These are phyloP conservation scores for Colletotrichum lindemuthianum DNA, from an alignment of 2,329 filamentous ascomycete genomes.

Conservation along the genomic window DNA sequence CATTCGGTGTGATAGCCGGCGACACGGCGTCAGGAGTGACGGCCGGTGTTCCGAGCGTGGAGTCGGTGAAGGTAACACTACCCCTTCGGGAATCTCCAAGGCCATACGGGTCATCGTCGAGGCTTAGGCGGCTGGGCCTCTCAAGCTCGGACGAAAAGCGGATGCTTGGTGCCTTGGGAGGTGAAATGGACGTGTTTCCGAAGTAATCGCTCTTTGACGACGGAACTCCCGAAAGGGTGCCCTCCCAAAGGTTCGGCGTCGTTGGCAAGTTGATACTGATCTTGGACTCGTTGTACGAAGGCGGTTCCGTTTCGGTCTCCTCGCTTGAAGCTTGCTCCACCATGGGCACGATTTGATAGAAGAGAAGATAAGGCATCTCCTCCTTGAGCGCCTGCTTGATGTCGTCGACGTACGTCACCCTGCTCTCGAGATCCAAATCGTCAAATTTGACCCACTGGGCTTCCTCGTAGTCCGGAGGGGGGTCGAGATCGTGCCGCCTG, in stretches of 20 bases:
- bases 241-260: conserved; percentile 43
- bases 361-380: conserved; percentile 94
- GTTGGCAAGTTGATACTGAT: conserved; percentile 49
- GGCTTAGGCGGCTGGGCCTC: conserved; percentile 57
- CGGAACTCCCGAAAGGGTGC: conserved; percentile 39
- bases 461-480: conserved; percentile 73
- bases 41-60: conserved; percentile 50
- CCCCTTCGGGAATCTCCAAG: conserved; percentile 57
- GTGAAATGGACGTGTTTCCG: conserved; percentile 48
- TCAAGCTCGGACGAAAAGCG: conserved; percentile 67
- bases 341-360: conserved; percentile 94
- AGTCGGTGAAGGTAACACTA: conserved; percentile 62
- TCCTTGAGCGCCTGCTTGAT: conserved; percentile 78
- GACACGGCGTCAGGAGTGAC: conserved; percentile 50
- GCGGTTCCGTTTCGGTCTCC: conserved; percentile 60
- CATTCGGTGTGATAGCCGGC: conserved; percentile 54
- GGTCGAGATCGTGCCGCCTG: conserved; percentile 62
- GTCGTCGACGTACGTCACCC: conserved; percentile 82
- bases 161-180: conserved; percentile 57
- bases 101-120: conserved; percentile 51
- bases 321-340: conserved; percentile 71
- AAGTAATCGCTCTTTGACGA: conserved; percentile 57
- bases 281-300: conserved; percentile 67
- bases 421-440: conserved; percentile 75
- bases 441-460: conserved; percentile 93